Base-by-base conservation (phyloP, 192 early-diverging fungal species). In the Lobosporangium transversale region DNA sequence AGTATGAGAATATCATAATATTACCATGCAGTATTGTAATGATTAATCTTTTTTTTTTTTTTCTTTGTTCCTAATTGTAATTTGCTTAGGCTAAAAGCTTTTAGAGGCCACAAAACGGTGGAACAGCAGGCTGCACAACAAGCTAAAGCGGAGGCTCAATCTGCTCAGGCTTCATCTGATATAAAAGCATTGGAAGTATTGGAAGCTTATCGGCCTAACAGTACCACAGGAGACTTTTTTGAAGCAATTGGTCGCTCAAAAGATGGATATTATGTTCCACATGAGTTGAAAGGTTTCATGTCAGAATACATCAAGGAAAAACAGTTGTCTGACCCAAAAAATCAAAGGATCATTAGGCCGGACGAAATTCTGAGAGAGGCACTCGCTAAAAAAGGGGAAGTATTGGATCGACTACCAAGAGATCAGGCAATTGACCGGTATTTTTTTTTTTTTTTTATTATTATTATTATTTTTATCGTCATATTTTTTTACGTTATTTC, bases 231-330 rank as follows among this genome's bases (percentile, higher is more conserved):
- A 23, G 81, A 68, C 30, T 76, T 92, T n/a, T 91, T 90, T 71
- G 82, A 82, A 20, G 78, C 78, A 6, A 69, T 80, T 8, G 79
- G 79, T 0, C 66, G 76, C 3, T 60, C 66, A 20, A 86, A 86
- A 32, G 82, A 88, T 49, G 84, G 75, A 8, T 83, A 84, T 42
- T 94, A 88, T 60, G 89, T 80, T 8, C 58, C 79, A 0, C 74
- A 84, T 14, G 86, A 94, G 49, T 76, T 92, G 31, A 85, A 86
- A 33, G 42, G 45, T 6, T 80, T 90, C 17, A 53, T 92, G 9
- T 80, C 86, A 33, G 83, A 82, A 10, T 96, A 94, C 53, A 80
- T 93, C 52, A 85, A 89, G 62, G 70, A 53, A 7, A 81, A 88
- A 20, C 59, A 80, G 3, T 78, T 97, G 20, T 79, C 87, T 0